A percentile compares a stretch with the other conserved stretches of the same genome.
Conservation (phyloP, 2,329 filamentous ascomycete genomes). For the Leptographium lundbergii region DNA sequence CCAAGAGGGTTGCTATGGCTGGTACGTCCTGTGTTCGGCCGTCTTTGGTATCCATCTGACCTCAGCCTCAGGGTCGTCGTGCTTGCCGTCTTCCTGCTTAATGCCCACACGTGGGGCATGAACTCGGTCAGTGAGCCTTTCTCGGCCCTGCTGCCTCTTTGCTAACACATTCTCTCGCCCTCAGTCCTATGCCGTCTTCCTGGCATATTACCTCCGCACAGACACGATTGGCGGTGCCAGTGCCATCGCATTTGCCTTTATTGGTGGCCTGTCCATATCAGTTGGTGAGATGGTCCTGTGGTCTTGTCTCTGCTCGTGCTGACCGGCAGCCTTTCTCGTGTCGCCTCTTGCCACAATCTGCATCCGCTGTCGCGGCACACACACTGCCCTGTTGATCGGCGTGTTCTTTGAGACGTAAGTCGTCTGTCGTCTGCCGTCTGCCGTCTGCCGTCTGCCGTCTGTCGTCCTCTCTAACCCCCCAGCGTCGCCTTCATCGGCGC, state of each 20-base stretch:
- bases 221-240: constrained; percentile 51
- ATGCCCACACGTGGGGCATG: constrained; percentile 63
- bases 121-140: constrained; percentile 39
- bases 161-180: background rate
- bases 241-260: constrained; percentile 58
- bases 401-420: constrained; percentile 45
- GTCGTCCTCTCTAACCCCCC: background rate
- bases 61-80: constrained; percentile 34
- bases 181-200: constrained; percentile 43
- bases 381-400: constrained; percentile 50
- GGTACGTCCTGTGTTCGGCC: constrained; percentile 22
- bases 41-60: background rate
- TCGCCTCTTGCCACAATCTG: constrained; percentile 54
- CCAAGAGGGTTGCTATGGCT: constrained; percentile 47
- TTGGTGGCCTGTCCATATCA: constrained; percentile 59
- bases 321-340: constrained; percentile 19
- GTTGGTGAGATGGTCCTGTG: constrained; percentile 21
- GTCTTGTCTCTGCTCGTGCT: background rate
- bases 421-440: background rate
- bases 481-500: constrained; percentile 52
- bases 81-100: constrained; percentile 41
- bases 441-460: background rate
- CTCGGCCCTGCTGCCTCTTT: background rate
- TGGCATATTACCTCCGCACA: constrained; percentile 43
- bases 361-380: constrained; percentile 50